Percentiles rank a stretch among this genome's conserved stretches.
These are phyloP conservation scores for Phlyctochytrium bullatum DNA, from an alignment of 192 early-diverging fungal species.

Conservation along the genomic window DNA sequence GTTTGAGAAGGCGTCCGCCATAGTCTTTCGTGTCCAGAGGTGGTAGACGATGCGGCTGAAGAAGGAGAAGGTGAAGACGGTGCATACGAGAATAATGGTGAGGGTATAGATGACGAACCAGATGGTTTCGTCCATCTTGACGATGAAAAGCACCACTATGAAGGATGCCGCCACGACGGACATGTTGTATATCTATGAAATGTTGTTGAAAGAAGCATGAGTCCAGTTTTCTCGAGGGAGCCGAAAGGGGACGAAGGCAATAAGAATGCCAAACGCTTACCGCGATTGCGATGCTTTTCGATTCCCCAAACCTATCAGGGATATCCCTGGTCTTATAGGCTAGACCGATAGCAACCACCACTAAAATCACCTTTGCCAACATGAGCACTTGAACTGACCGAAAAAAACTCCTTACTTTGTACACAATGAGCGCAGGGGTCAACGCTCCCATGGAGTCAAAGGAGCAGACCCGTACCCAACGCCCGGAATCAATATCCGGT, in stretches of 20 bases:
- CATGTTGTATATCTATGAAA: background rate
- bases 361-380: background rate
- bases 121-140: background rate
- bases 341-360: background rate
- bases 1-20: too few relatives aligned
- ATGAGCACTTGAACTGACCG: background rate
- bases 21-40: too few relatives aligned
- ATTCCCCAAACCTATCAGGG: background rate
- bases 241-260: too few relatives aligned
- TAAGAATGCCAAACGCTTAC: background rate
- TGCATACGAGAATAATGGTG: background rate
- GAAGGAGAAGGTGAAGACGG: background rate
- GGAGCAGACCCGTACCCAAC: background rate
- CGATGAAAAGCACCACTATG: background rate
- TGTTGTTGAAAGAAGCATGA: too few relatives aligned
- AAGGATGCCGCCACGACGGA: background rate
- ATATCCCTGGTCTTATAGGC: background rate
- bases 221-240: background rate
- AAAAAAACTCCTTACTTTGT: background rate
- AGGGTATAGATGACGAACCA: constrained; percentile 1
- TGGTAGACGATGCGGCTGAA: background rate
- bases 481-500: background rate
- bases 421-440: background rate
- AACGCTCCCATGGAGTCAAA: background rate
- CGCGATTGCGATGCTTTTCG: background rate